Evolutionary conservation across 768 basidiomycete genomes (phyloP).

Genomic region (Mycena indigotica): DNA sequence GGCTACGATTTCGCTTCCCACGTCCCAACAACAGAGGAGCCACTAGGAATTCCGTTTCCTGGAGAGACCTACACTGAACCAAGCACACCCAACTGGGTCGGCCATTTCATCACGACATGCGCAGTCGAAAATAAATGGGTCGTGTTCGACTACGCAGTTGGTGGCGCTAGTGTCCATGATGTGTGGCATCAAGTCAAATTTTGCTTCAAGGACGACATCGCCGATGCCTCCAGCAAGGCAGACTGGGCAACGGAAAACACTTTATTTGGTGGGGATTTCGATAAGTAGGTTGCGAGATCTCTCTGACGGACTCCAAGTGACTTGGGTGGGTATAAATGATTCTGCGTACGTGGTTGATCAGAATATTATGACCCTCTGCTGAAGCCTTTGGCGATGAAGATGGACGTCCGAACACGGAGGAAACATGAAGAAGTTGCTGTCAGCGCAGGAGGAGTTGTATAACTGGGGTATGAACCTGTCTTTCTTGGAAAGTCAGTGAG

Average conservation of each 20-base stretch:
- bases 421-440: constrained; percentile 34
- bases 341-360: constrained; percentile 37
- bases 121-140: constrained; percentile 24
- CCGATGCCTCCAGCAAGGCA: constrained; percentile 28
- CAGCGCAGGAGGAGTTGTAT: constrained; percentile 39
- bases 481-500: background rate
- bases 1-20: constrained; percentile 16
- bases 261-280: constrained; percentile 36
- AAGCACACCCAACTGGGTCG: constrained; percentile 45
- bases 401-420: constrained; percentile 7
- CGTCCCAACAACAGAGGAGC: constrained; percentile 32
- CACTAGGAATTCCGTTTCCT: constrained; percentile 42
- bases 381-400: background rate
- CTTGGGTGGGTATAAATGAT: constrained; percentile 54
- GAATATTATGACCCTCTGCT: background rate
- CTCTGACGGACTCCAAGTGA: constrained; percentile 31
- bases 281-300: background rate
- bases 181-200: constrained; percentile 35
- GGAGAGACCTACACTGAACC: constrained; percentile 36
- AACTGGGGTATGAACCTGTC: constrained; percentile 10
- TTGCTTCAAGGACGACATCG: constrained; percentile 32
- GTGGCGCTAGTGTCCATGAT: constrained; percentile 37
- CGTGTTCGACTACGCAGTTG: constrained; percentile 46
- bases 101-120: constrained; percentile 32
- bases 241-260: constrained; percentile 34